Evolutionary conservation across 202 grass and related monocot species (phyloP).

Genomic region (Hordeum pubiflorum): DNA sequence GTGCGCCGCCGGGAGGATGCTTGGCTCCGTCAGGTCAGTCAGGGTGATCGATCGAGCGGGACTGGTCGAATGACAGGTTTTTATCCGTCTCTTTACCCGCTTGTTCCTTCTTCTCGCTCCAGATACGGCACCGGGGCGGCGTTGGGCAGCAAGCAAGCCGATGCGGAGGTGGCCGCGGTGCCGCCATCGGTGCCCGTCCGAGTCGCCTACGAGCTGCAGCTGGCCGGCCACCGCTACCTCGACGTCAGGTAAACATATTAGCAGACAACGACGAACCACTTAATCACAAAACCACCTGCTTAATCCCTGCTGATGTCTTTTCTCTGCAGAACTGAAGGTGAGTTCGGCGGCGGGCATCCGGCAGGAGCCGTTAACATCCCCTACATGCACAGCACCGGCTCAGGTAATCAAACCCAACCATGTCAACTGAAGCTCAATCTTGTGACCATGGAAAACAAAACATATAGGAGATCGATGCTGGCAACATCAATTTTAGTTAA

Average conservation of each 20-base stretch:
- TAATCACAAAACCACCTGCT: no score
- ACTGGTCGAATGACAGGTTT: background rate
- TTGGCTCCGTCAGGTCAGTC: slow-evolving; percentile 6
- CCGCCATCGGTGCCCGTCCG: slow-evolving; percentile 78
- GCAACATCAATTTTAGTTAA: background rate
- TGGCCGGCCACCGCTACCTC: slow-evolving; percentile 80
- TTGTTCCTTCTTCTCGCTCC: background rate
- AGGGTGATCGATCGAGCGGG: background rate
- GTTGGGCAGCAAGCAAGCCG: background rate
- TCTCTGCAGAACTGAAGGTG: slow-evolving; percentile 43
- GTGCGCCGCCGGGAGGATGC: background rate
- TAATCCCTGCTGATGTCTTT: no score
- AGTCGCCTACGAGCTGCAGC: slow-evolving; percentile 72
- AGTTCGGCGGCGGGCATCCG: slow-evolving; percentile 57
- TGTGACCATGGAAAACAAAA: background rate
- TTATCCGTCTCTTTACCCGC: background rate
- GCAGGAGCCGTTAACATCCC: slow-evolving; percentile 52
- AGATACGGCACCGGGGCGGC: slow-evolving; percentile 8
- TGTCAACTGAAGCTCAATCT: background rate
- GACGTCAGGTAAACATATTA: slow-evolving; percentile 65
- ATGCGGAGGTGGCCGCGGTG: background rate
- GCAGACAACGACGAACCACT: no score
- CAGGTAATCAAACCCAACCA: slow-evolving; percentile 28
- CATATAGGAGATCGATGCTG: background rate
- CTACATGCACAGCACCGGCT: slow-evolving; percentile 20